These are phyloP conservation scores for Coniosporium tulheliwenetii DNA, from an alignment of 2,329 filamentous ascomycete genomes.

Conservation along the genomic window DNA sequence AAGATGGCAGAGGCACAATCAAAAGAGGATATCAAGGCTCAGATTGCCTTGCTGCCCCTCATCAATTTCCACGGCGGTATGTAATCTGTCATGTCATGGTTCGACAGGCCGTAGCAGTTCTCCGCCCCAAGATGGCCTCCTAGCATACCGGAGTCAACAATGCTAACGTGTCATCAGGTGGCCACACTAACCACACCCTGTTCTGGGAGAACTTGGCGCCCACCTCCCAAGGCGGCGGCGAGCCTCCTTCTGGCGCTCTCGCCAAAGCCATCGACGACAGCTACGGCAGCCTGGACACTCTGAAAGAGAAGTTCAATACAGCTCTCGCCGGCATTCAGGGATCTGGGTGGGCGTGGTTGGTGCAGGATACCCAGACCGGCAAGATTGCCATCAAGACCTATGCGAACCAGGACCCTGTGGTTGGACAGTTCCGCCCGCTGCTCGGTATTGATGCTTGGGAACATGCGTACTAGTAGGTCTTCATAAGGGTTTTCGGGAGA, in stretches of 20 bases:
- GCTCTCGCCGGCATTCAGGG: constrained; percentile 51
- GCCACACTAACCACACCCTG: constrained; percentile 51
- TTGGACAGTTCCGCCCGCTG: constrained; percentile 67
- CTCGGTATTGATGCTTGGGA: constrained; percentile 92
- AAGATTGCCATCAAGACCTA: constrained; percentile 51
- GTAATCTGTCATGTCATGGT: constrained; percentile 1
- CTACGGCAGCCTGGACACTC: constrained; percentile 41
- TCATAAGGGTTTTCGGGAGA: not conserved
- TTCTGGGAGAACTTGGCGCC: constrained; percentile 60
- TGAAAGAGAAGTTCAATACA: constrained; percentile 49
- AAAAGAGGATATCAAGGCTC: constrained; percentile 36
- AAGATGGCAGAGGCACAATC: constrained; percentile 45
- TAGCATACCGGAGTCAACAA: too few relatives aligned
- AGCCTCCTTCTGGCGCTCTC: constrained; percentile 43
- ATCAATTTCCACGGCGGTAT: constrained; percentile 51
- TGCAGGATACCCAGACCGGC: constrained; percentile 46
- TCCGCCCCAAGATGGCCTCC: too few relatives aligned
- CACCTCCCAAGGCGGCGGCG: constrained; percentile 48
- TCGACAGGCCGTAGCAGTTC: too few relatives aligned
- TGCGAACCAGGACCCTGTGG: constrained; percentile 78
- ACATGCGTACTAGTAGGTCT: constrained; percentile 70
- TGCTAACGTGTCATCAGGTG: constrained; percentile 19
- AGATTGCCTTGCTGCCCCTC: constrained; percentile 39
- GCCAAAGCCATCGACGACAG: constrained; percentile 41
- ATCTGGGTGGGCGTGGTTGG: constrained; percentile 48